Evolutionary conservation across 148 eudicot species (phyloP).

Genomic region (Pouteria glomerata): DNA sequence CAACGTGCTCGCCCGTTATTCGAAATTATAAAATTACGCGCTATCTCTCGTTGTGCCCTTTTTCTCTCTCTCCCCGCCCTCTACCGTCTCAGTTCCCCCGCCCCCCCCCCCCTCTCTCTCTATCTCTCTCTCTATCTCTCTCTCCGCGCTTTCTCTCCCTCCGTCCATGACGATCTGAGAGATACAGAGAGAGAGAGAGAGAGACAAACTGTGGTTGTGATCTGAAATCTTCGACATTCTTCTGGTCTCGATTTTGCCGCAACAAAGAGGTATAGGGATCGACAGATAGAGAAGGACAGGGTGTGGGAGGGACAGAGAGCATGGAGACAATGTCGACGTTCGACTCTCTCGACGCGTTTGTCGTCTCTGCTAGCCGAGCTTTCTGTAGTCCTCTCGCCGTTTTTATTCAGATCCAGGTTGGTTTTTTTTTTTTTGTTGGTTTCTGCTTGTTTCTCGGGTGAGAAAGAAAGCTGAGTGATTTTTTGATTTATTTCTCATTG

Average conservation of each 20-base stretch:
- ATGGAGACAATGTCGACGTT: constrained; percentile 38
- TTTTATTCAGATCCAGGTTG: constrained; percentile 87
- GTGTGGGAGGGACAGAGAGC: neutral
- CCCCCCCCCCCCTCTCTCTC: no score
- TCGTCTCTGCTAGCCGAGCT: constrained; percentile 61
- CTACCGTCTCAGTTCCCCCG: neutral
- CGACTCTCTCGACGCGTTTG: constrained; percentile 56
- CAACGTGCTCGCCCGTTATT: constrained; percentile 12
- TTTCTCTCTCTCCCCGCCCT: constrained; percentile 12
- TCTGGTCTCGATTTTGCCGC: neutral
- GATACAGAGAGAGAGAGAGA: constrained; percentile 8
- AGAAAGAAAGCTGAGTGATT: neutral
- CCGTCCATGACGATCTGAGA: constrained; percentile 55
- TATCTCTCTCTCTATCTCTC: constrained; percentile 20
- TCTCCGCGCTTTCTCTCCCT: constrained; percentile 5
- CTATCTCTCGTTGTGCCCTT: constrained; percentile 18
- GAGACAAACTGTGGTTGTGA: neutral
- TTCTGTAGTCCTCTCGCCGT: constrained; percentile 46
- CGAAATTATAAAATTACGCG: constrained; percentile 44
- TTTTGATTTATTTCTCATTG: neutral
- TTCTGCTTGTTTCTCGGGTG: no score
- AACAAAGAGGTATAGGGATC: no score
- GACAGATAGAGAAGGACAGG: neutral
- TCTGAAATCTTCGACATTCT: constrained; percentile 6
- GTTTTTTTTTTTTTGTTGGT: neutral